Evolutionary conservation across 1,284 basidiomycete species (phyloP).

Genomic region (Clitocybe nebularis): DNA sequence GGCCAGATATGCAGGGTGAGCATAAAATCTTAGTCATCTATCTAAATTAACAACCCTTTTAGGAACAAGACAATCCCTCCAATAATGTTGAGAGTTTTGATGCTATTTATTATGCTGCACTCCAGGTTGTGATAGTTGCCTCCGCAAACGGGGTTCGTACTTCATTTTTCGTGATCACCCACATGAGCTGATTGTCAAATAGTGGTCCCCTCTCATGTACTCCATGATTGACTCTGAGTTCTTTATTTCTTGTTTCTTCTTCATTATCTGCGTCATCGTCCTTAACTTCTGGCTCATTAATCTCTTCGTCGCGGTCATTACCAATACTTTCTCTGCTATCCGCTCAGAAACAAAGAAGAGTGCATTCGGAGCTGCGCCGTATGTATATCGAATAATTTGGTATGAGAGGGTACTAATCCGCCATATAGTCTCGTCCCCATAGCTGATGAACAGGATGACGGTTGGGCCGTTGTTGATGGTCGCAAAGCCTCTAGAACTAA

Average conservation of each 20-base stretch:
- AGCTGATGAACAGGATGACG: slow-evolving; percentile 55
- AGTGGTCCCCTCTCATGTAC: slow-evolving; percentile 89
- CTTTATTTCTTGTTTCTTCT: slow-evolving; percentile 85
- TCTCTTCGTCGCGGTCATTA: slow-evolving; percentile 94
- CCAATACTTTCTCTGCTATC: slow-evolving; percentile 91
- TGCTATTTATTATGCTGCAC: slow-evolving; percentile 77
- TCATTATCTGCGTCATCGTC: slow-evolving; percentile 79
- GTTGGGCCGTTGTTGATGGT: slow-evolving; percentile 49
- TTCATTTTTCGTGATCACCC: slow-evolving; percentile 1
- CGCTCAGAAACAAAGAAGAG: slow-evolving; percentile 86
- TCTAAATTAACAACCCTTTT: slow-evolving; percentile 6
- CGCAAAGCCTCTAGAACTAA: slow-evolving; percentile 41
- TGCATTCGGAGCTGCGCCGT: slow-evolving; percentile 80
- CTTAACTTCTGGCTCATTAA: slow-evolving; percentile 96
- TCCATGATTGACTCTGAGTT: slow-evolving; percentile 90
- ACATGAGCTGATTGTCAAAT: slow-evolving; percentile 7
- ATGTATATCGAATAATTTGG: slow-evolving; percentile 32
- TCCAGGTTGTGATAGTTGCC: slow-evolving; percentile 87
- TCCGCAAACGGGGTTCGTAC: slow-evolving; percentile 68
- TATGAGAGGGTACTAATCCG: slow-evolving; percentile 8
- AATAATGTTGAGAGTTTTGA: slow-evolving; percentile 82
- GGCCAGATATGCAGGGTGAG: slow-evolving; percentile 74
- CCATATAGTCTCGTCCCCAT: slow-evolving; percentile 39
- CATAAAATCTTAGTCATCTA: slow-evolving; percentile 8
- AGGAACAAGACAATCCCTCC: slow-evolving; percentile 72